A percentile compares a stretch with the other conserved stretches of the same genome.
These are phyloP conservation scores for Penicillium samsonianum DNA, from an alignment of 495 filamentous ascomycete species.

Conservation along the genomic window DNA sequence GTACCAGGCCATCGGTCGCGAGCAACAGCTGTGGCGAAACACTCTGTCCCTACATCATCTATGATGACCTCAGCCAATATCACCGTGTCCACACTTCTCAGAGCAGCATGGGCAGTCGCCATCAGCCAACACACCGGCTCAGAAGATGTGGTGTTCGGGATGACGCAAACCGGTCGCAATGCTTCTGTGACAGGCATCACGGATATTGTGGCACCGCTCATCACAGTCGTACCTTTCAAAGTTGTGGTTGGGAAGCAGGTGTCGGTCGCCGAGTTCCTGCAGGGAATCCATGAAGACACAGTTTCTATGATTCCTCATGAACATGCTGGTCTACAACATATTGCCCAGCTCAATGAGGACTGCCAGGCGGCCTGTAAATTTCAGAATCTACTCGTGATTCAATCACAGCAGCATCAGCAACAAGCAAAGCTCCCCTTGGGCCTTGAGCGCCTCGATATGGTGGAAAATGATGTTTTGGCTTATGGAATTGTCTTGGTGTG, in stretches of 20 bases:
- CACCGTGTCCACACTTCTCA: constrained; percentile 18
- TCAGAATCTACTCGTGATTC: constrained; percentile 52
- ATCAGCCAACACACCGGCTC: constrained; percentile 37
- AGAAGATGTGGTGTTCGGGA: constrained; percentile 43
- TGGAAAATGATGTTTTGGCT: background rate
- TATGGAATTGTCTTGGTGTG: background rate
- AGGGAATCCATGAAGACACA: constrained; percentile 47
- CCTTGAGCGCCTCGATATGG: background rate
- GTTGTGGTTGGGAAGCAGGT: constrained; percentile 30
- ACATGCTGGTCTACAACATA: constrained; percentile 62
- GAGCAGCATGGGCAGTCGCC: constrained; percentile 46
- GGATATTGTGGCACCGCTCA: constrained; percentile 56
- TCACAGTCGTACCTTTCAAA: constrained; percentile 60
- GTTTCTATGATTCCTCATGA: constrained; percentile 53
- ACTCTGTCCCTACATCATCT: constrained; percentile 13
- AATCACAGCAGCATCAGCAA: constrained; percentile 23
- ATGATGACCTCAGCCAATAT: constrained; percentile 8
- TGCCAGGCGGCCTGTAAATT: constrained; percentile 56
- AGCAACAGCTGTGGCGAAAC: constrained; percentile 16
- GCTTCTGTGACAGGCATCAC: constrained; percentile 52
- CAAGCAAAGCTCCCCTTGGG: background rate
- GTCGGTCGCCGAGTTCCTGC: constrained; percentile 36
- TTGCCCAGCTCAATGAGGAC: constrained; percentile 47
- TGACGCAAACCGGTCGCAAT: constrained; percentile 54
- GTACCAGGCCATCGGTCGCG: constrained; percentile 31